phyloP scores from a whole-genome alignment of 139 green algal species.

The Choricystis sp. region DNA sequence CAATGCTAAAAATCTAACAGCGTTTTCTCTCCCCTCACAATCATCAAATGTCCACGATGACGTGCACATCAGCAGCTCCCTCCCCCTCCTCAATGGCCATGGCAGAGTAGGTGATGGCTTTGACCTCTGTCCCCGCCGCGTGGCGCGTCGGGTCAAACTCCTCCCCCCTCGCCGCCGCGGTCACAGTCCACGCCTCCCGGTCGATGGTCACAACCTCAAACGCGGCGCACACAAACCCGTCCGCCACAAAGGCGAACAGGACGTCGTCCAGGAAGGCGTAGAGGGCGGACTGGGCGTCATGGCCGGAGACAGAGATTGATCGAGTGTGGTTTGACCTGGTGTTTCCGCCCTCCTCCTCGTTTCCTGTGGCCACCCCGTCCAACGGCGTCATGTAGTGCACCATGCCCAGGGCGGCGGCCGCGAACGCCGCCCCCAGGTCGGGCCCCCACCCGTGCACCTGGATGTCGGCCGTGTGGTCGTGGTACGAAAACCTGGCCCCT shows the following conservation, averaged over 20 bases:
- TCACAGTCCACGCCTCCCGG: constrained; percentile 19
- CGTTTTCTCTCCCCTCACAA: background rate
- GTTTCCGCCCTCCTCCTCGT: no score
- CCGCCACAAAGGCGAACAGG: constrained; percentile 57
- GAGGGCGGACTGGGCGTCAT: constrained; percentile 66
- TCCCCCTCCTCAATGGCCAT: constrained; percentile 56
- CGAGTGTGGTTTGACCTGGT: no score
- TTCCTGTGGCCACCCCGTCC: no score
- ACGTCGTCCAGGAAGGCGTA: constrained; percentile 73
- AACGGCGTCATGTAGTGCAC: constrained; percentile 15
- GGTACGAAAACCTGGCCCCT: no score
- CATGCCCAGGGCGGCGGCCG: constrained; percentile 49
- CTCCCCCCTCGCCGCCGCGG: constrained; percentile 32
- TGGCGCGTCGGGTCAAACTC: constrained; percentile 42
- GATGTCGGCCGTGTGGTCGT: constrained; percentile 79
- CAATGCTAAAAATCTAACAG: background rate
- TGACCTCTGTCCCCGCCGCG: constrained; percentile 62
- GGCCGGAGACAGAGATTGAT: constrained; percentile 14
- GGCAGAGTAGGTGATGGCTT: constrained; percentile 77
- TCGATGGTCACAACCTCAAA: constrained; percentile 38
- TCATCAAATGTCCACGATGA: constrained; percentile 77
- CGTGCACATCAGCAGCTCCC: constrained; percentile 52
- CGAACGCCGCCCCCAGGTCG: constrained; percentile 40
- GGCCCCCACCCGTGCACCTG: constrained; percentile 66
- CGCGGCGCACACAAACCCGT: constrained; percentile 37